Conservation (phyloP, 2,329 filamentous ascomycete genomes). For the Dactylellina sp. region DNA sequence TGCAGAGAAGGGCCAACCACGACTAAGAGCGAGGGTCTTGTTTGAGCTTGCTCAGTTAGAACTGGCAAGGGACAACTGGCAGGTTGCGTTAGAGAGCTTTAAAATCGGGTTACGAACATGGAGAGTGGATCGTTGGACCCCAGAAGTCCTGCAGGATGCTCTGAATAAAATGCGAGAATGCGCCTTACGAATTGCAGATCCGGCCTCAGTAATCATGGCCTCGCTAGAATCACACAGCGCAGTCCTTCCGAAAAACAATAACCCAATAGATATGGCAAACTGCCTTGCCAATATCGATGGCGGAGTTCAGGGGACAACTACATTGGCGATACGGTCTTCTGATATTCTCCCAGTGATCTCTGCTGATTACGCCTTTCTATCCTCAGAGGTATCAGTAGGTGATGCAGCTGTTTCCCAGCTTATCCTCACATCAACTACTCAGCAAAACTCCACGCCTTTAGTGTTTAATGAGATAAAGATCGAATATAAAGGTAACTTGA, state of each 20-base stretch:
- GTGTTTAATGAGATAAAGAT: conserved; percentile 69
- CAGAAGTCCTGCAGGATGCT: conserved; percentile 70
- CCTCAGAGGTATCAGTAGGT: conserved; percentile 72
- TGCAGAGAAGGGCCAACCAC: conserved; percentile 42
- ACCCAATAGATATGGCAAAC: conserved; percentile 67
- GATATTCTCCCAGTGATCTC: conserved; percentile 69
- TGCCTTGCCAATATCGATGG: conserved; percentile 68
- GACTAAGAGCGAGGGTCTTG: conserved; percentile 40
- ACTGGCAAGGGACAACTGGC: conserved; percentile 51
- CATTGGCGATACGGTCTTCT: conserved; percentile 68
- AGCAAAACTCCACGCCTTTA: conserved; percentile 68
- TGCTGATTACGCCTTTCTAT: conserved; percentile 71
- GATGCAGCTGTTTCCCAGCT: conserved; percentile 72
- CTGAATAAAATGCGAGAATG: conserved; percentile 73
- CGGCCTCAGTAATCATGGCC: conserved; percentile 71
- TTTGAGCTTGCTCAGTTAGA: conserved; percentile 48
- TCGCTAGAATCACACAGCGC: conserved; percentile 75
- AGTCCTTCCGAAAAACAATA: conserved; percentile 65
- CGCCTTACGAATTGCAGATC: conserved; percentile 68
- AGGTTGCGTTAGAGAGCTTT: conserved; percentile 36
- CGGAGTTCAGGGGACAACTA: conserved; percentile 65
- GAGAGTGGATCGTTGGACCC: conserved; percentile 71
- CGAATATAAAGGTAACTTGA: conserved; percentile 71
- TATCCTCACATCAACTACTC: conserved; percentile 70
- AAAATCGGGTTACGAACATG: conserved; percentile 40